Conservation (phyloP, 116 monocot genomes). For the Papilionanthe hybrid region DNA sequence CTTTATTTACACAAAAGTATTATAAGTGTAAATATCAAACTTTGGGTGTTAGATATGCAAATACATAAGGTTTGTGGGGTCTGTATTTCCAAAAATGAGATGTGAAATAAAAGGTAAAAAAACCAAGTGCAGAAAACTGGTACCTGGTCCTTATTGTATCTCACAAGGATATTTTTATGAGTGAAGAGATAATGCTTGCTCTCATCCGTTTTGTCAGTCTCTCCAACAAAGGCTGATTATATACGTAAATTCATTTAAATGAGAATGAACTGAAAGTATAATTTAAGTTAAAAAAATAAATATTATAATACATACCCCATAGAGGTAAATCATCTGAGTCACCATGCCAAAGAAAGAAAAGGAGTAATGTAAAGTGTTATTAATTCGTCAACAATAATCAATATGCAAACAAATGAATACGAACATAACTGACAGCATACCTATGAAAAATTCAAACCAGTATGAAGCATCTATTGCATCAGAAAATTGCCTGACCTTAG, state of each 20-base stretch:
- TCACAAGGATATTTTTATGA: conserved; percentile 65
- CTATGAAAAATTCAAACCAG: conserved; percentile 96
- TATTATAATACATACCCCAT: conserved; percentile 65
- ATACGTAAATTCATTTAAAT: background rate
- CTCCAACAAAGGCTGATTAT: conserved; percentile 65
- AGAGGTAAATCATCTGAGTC: conserved; percentile 78
- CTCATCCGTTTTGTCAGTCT: conserved; percentile 59
- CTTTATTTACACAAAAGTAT: no score
- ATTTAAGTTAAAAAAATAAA: background rate
- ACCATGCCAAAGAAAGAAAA: background rate
- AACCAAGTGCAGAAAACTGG: background rate
- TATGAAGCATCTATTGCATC: conserved; percentile 79
- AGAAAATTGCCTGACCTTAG: conserved; percentile 67
- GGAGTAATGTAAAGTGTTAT: background rate
- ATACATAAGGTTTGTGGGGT: no score
- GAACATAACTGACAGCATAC: conserved; percentile 32
- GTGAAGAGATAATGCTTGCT: conserved; percentile 71
- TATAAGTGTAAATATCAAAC: no score
- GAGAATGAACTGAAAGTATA: background rate
- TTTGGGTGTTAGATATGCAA: no score
- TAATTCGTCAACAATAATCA: background rate
- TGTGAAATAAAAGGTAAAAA: background rate
- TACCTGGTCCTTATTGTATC: conserved; percentile 70
- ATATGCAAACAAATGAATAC: background rate
- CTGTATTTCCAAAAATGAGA: no score